Percentiles rank a stretch among this genome's conserved stretches.
phyloP scores from a whole-genome alignment of 306 rosid genomes.

The Cajanus cajan region DNA sequence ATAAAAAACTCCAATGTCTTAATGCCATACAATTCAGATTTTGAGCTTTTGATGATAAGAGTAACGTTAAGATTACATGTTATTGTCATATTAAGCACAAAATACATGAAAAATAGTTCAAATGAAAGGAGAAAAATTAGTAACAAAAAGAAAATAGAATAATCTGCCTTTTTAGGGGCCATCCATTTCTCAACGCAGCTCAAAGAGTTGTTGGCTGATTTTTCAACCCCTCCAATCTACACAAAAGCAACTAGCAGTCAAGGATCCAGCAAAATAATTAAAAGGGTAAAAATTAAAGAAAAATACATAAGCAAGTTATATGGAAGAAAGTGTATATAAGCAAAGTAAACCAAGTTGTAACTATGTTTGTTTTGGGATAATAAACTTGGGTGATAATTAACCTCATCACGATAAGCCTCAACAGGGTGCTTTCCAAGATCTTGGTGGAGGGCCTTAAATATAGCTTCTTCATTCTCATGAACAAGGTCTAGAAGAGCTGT shows the following conservation, averaged over 20 bases:
- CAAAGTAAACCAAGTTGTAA: neutral
- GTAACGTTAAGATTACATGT: neutral
- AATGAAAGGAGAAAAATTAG: neutral
- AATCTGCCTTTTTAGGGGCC: constrained; percentile 58
- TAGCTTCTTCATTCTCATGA: constrained; percentile 54
- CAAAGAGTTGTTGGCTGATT: constrained; percentile 48
- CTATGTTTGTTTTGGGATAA: neutral
- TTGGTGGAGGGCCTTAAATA: constrained; percentile 56
- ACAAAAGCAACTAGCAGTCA: neutral
- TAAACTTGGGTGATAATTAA: neutral
- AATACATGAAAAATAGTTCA: neutral
- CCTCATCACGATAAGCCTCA: constrained; percentile 87
- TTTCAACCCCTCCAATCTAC: constrained; percentile 73
- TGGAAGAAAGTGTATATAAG: neutral
- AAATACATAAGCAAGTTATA: neutral
- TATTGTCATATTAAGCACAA: neutral
- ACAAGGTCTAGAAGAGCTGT: constrained; percentile 51
- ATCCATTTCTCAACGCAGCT: constrained; percentile 67
- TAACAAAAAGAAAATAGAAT: neutral
- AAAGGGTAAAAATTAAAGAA: neutral
- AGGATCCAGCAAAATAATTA: neutral
- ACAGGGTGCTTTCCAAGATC: constrained; percentile 89
- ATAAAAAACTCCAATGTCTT: neutral
- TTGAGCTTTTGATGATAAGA: neutral
- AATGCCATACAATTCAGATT: neutral